Evolutionary conservation across 1,284 basidiomycete genomes (phyloP).

Genomic region (Pyrrhoderma noxium): DNA sequence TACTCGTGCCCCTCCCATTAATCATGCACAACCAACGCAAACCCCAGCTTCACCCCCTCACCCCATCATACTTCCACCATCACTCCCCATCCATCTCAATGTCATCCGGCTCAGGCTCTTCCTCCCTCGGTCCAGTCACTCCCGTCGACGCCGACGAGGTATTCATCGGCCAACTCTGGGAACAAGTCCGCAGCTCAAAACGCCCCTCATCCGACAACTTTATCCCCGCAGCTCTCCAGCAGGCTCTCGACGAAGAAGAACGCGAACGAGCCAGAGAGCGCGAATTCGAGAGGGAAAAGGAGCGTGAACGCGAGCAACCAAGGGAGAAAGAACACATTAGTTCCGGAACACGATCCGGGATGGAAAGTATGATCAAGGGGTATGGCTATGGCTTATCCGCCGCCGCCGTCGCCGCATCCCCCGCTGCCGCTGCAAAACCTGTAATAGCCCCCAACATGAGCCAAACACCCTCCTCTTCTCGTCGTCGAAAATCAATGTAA

Average conservation of each 20-base stretch:
- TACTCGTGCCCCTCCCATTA: too few relatives aligned
- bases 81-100: not conserved
- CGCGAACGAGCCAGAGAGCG: too few relatives aligned
- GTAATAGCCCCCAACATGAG: too few relatives aligned
- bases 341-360: not conserved
- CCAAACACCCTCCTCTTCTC: too few relatives aligned
- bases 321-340: not conserved
- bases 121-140: slow-evolving; percentile 4
- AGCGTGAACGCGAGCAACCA: too few relatives aligned
- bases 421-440: too few relatives aligned
- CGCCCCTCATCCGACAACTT: not conserved
- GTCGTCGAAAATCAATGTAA: slow-evolving; percentile 1
- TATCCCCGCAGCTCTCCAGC: too few relatives aligned
- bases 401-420: too few relatives aligned
- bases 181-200: slow-evolving; percentile 6
- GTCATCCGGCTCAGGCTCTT: not conserved
- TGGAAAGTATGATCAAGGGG: too few relatives aligned
- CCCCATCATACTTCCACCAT: not conserved
- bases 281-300: too few relatives aligned
- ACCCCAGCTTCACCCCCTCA: not conserved
- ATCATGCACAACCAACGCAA: not conserved
- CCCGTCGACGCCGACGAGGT: slow-evolving; percentile 9
- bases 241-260: too few relatives aligned
- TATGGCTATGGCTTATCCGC: too few relatives aligned
- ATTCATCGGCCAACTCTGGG: slow-evolving; percentile 14